Conservation (phyloP, 371 early-diverging fungal genomes). For the Zopfochytrium polystomum region DNA sequence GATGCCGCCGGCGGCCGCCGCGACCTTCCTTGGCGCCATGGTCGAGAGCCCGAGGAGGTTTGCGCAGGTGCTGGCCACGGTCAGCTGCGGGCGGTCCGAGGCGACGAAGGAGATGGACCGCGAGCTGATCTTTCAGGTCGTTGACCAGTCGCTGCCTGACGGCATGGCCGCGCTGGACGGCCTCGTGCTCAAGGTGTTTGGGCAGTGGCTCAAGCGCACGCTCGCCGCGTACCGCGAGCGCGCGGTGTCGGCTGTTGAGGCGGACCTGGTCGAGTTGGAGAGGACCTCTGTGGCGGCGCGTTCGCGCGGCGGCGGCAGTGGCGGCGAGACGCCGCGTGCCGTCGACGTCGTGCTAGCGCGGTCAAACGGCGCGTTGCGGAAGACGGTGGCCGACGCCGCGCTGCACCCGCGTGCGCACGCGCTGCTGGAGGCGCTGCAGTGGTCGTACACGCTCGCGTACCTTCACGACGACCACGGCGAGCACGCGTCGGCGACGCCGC, state of each 20-base stretch:
- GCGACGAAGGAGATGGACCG: not conserved
- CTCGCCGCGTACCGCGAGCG: not conserved
- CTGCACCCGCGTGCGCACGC: not conserved
- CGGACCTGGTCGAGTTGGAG: not conserved
- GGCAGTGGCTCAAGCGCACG: not conserved
- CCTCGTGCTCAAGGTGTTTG: not conserved
- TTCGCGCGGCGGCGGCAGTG: no score
- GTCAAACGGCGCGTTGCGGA: no score
- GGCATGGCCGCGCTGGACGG: slow-evolving; percentile 1
- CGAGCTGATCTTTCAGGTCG: slow-evolving; percentile 4
- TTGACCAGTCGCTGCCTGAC: not conserved
- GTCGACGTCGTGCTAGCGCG: no score
- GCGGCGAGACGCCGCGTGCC: no score
- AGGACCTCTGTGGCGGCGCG: no score
- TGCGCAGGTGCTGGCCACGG: not conserved
- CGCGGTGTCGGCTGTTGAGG: no score
- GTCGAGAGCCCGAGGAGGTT: not conserved
- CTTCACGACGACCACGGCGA: not conserved
- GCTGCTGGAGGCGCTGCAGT: not conserved
- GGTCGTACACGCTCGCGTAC: not conserved
- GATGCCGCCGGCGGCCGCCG: slow-evolving; percentile 1
- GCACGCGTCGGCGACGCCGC: not conserved
- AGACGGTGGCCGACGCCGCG: not conserved
- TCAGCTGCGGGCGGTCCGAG: not conserved
- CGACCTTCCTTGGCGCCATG: not conserved